These are phyloP conservation scores for Candida awuae DNA, from an alignment of 805 yeast genomes.

Conservation along the genomic window DNA sequence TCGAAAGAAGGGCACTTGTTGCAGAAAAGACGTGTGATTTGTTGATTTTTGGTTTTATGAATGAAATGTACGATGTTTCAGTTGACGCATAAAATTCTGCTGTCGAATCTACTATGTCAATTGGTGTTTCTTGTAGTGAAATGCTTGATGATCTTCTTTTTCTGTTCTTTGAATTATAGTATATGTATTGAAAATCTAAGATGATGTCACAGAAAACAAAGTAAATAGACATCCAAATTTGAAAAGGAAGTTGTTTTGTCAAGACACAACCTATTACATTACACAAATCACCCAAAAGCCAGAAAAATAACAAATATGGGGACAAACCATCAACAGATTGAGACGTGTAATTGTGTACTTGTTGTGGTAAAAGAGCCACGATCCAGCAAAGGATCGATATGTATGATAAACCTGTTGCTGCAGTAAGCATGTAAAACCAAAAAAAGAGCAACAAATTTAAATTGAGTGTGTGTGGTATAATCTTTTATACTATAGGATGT, in stretches of 20 bases:
- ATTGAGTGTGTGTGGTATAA: neutral
- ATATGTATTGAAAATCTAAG: conserved; percentile 61
- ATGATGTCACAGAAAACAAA: conserved; percentile 66
- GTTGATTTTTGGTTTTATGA: no score
- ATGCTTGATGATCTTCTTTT: neutral
- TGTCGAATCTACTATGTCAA: neutral
- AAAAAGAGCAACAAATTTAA: neutral
- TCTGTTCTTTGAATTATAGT: conserved; percentile 34
- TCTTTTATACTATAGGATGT: neutral
- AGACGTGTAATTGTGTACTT: conserved; percentile 24
- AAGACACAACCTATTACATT: conserved; percentile 59
- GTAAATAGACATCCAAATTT: conserved; percentile 61
- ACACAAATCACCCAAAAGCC: conserved; percentile 29
- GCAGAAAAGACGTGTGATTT: no score
- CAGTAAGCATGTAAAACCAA: neutral
- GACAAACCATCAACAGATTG: conserved; percentile 29
- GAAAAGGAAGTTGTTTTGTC: conserved; percentile 77
- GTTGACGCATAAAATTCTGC: neutral
- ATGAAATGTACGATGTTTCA: no score
- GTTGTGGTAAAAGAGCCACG: conserved; percentile 32
- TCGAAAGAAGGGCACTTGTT: conserved; percentile 2
- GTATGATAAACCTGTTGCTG: conserved; percentile 18
- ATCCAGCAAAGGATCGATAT: conserved; percentile 30
- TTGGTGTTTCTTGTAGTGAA: neutral
- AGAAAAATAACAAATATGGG: conserved; percentile 23